Base-by-base conservation (phyloP, 129 eudicot species). In the Apium graveolens region DNA sequence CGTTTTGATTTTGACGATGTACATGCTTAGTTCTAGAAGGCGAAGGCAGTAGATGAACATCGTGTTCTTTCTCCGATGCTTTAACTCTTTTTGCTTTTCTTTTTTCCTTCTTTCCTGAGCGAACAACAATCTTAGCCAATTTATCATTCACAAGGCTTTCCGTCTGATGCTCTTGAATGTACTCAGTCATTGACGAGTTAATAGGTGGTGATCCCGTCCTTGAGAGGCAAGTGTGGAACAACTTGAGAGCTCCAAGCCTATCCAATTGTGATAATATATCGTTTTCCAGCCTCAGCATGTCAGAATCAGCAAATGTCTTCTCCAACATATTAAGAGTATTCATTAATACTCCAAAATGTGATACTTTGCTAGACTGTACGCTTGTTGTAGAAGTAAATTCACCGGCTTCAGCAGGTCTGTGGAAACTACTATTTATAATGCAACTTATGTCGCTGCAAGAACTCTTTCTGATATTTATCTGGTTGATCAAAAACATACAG, bases 231-330 rank as follows among this genome's bases (percentile, higher is more conserved):
- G 89, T 71, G 78, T 81, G 86, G 65, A 89, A 87, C 41, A 91
- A 83, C 27, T 82, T 80, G 38, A 89, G 86, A 87, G 98, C 98
- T 68, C 98, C 98, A 43, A 93, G 87, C 85, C 91, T 88, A 81
- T 85, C 93, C 86, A 93, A 74, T 74, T 91, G 98, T 53, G 80
- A 83, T 77, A 91, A 79, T 82, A 93, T 93, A 79, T 93, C 90
- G 42, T 77, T 84, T 82, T 93, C 97, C 85, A 93, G 60, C 74
- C 80, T 82, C 81, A 78, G 78, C 80, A 76, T 83, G 43, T 89
- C 85, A 38, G 93, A 87, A 85, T 88, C 90, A 41, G 86, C 76
- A 81, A 91, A 84, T 42, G 88, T 85, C 32, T 86, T 78, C 81
- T 93, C 98, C 84, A 93, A 83, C 51, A 71, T 74, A 85, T 82